Percentiles rank a stretch among this genome's conserved stretches.
Evolutionary conservation across 257 asterid genomes (phyloP).

Genomic region (Rubia yunnanensis): DNA sequence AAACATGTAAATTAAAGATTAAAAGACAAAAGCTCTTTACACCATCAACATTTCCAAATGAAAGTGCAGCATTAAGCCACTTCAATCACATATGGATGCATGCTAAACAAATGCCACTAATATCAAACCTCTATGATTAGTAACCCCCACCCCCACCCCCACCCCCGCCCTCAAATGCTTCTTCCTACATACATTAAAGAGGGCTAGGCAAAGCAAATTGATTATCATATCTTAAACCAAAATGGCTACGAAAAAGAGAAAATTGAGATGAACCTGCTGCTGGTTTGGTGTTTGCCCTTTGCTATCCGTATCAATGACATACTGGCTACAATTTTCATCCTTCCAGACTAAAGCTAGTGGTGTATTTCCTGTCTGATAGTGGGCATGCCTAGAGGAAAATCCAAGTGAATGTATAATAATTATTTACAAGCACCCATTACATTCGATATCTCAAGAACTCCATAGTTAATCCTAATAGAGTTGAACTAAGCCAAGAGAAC

Average conservation of each 20-base stretch:
- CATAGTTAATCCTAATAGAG: not conserved
- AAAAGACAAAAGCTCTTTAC: not conserved
- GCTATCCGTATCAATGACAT: conserved; percentile 83
- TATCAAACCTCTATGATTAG: not conserved
- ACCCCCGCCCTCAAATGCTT: not conserved
- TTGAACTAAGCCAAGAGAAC: not conserved
- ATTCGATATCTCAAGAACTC: not conserved
- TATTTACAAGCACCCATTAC: not conserved
- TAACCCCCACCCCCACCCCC: not conserved
- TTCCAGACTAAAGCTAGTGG: conserved; percentile 90
- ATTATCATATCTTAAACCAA: not conserved
- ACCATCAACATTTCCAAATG: not conserved
- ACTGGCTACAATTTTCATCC: conserved; percentile 78
- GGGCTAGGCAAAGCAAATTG: not conserved
- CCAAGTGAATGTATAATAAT: not conserved
- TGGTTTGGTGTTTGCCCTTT: conserved; percentile 74
- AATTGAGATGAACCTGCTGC: conserved; percentile 53
- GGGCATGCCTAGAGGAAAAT: conserved; percentile 58
- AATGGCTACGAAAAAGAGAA: not conserved
- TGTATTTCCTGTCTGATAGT: conserved; percentile 87
- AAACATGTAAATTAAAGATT: not conserved
- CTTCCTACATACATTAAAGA: not conserved
- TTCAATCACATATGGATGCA: not conserved
- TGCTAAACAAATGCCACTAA: not conserved
- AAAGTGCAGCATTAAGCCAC: not conserved